phyloP scores from a whole-genome alignment of 495 filamentous ascomycete genomes.

The Hyaloscypha variabilis region DNA sequence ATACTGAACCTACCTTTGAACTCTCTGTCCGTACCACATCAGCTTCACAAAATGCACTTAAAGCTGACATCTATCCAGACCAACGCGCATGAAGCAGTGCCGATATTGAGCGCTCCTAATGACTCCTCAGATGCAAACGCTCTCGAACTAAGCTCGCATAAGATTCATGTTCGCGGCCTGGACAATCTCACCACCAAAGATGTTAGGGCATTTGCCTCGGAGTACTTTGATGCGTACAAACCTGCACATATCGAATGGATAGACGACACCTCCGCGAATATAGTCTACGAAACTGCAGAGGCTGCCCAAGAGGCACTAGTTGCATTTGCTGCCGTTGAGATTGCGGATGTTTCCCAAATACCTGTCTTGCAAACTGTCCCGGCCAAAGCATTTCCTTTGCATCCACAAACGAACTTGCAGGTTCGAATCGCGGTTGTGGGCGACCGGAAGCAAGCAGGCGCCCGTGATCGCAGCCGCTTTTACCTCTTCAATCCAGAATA shows the following conservation, averaged over 20 bases:
- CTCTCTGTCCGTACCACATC: constrained; percentile 27
- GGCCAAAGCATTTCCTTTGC: constrained; percentile 65
- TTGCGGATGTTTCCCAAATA: constrained; percentile 47
- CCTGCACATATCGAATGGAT: constrained; percentile 85
- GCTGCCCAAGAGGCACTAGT: constrained; percentile 72
- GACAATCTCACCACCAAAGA: constrained; percentile 79
- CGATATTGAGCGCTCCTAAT: constrained; percentile 32
- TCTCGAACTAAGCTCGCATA: constrained; percentile 49
- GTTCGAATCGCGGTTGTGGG: constrained; percentile 72
- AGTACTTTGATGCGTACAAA: constrained; percentile 51
- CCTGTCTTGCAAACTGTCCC: constrained; percentile 39
- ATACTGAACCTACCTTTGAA: constrained; percentile 45
- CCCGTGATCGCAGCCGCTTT: constrained; percentile 80
- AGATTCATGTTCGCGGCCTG: constrained; percentile 82
- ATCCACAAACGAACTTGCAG: constrained; percentile 69
- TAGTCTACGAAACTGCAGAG: constrained; percentile 73
- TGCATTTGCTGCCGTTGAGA: constrained; percentile 53
- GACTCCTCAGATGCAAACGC: constrained; percentile 29
- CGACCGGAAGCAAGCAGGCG: constrained; percentile 78
- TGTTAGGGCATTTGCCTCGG: constrained; percentile 67
- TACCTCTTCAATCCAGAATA: constrained; percentile 90
- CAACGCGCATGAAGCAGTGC: constrained; percentile 28
- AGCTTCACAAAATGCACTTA: neutral
- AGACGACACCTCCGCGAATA: constrained; percentile 87
- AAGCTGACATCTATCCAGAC: constrained; percentile 22